Evolutionary conservation across 2,329 filamentous ascomycete species (phyloP).

Genomic region (Trichophaea hybrida): DNA sequence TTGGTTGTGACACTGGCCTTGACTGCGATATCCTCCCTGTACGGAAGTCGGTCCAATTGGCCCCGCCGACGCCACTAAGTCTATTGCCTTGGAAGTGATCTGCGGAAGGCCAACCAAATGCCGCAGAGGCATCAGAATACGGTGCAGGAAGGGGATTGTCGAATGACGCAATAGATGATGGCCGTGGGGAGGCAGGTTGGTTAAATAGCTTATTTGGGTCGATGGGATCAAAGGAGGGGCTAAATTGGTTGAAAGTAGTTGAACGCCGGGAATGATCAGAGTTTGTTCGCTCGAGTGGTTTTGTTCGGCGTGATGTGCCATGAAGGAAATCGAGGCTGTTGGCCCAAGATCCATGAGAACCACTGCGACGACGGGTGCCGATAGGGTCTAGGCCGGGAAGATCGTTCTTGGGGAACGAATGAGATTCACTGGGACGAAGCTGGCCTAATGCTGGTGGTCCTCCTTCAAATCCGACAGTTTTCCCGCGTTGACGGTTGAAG

Average conservation of each 20-base stretch:
- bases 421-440: conserved; percentile 57
- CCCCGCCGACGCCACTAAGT: not conserved
- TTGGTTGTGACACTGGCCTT: conserved; percentile 16
- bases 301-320: conserved; percentile 28
- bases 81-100: not conserved
- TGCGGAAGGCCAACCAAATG: conserved; percentile 25
- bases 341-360: conserved; percentile 36
- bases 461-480: conserved; percentile 45
- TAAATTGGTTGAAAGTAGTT: conserved; percentile 36
- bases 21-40: conserved; percentile 4
- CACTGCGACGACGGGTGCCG: conserved; percentile 31
- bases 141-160: conserved; percentile 25
- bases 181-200: conserved; percentile 24
- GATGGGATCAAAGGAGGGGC: conserved; percentile 26
- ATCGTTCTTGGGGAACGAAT: conserved; percentile 52
- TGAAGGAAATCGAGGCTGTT: conserved; percentile 32
- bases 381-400: conserved; percentile 31
- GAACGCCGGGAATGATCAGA: conserved; percentile 22
- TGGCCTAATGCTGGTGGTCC: conserved; percentile 53
- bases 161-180: conserved; percentile 26
- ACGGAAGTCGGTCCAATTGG: conserved; percentile 24
- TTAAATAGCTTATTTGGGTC: conserved; percentile 25
- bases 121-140: conserved; percentile 24
- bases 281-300: conserved; percentile 13
- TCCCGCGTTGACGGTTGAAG: conserved; percentile 35